Evolutionary conservation across 345 rosid genomes (phyloP).

Genomic region (Lumnitzera littorea): DNA sequence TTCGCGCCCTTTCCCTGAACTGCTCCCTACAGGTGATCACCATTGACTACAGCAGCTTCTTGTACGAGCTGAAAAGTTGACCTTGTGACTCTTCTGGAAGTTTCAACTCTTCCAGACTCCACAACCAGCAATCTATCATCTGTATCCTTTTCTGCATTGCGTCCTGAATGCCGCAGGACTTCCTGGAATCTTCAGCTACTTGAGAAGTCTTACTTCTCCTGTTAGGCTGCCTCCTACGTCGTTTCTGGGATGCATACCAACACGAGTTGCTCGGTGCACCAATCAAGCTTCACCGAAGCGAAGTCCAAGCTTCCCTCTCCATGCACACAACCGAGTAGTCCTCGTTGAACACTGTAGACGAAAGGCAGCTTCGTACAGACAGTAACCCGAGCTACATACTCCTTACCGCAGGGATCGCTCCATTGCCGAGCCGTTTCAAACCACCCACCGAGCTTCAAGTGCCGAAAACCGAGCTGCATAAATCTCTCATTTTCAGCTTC

Average conservation of each 20-base stretch:
- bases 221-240: constrained; percentile 9
- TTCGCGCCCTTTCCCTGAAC: constrained; percentile 3
- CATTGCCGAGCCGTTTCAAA: too few relatives aligned
- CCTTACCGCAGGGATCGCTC: too few relatives aligned
- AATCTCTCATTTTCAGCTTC: constrained; percentile 59
- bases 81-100: constrained; percentile 17
- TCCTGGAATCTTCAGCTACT: neutral
- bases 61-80: constrained; percentile 10
- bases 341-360: too few relatives aligned
- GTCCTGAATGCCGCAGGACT: neutral
- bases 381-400: too few relatives aligned
- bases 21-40: neutral
- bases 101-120: constrained; percentile 8
- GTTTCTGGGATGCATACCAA: constrained; percentile 6
- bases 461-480: too few relatives aligned
- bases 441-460: too few relatives aligned
- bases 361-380: too few relatives aligned
- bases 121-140: neutral
- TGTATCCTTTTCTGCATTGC: constrained; percentile 1
- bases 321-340: too few relatives aligned
- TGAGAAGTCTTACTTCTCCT: neutral
- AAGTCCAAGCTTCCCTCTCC: too few relatives aligned
- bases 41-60: constrained; percentile 4
- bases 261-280: too few relatives aligned
- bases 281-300: too few relatives aligned